Evolutionary conservation across 2,329 filamentous ascomycete genomes (phyloP).

Genomic region (Allantophomopsis lycopodina): DNA sequence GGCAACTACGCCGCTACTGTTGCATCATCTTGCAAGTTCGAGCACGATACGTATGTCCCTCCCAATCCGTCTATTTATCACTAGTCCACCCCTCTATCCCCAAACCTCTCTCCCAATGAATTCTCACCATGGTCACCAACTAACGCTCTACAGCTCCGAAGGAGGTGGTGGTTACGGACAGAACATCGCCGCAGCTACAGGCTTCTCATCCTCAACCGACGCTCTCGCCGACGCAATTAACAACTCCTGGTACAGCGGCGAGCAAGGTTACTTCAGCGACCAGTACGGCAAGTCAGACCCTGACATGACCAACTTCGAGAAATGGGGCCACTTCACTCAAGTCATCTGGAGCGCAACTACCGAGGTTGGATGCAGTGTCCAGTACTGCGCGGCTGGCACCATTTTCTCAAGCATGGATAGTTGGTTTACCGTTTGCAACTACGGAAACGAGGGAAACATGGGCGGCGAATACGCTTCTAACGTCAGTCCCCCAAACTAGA

Average conservation of each 20-base stretch:
- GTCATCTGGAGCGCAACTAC: conserved; percentile 52
- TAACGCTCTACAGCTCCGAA: conserved; percentile 30
- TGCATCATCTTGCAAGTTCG: conserved; percentile 54
- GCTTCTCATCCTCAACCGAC: conserved; percentile 29
- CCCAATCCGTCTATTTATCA: too few species aligned
- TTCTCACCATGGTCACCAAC: conserved; percentile 2
- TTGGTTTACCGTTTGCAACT: conserved; percentile 82
- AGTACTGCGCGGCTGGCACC: conserved; percentile 35
- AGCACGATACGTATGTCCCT: conserved; percentile 54
- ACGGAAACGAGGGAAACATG: conserved; percentile 23
- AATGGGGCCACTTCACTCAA: conserved; percentile 63
- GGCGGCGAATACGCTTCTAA: background rate
- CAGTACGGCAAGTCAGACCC: conserved; percentile 46
- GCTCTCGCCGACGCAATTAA: conserved; percentile 55
- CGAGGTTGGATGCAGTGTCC: conserved; percentile 41
- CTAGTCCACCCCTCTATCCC: too few species aligned
- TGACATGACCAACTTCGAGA: conserved; percentile 44
- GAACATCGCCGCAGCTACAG: conserved; percentile 61
- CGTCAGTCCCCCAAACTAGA: background rate
- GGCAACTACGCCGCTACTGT: conserved; percentile 47
- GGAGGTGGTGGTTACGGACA: conserved; percentile 62
- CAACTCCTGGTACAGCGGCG: conserved; percentile 77
- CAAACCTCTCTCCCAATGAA: too few species aligned
- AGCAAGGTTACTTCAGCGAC: conserved; percentile 42
- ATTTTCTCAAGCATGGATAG: conserved; percentile 30